Percentiles rank a stretch among this genome's conserved stretches.
These are phyloP conservation scores for Fusarium newnesense DNA, from an alignment of 2,329 filamentous ascomycete genomes.

Conservation along the genomic window DNA sequence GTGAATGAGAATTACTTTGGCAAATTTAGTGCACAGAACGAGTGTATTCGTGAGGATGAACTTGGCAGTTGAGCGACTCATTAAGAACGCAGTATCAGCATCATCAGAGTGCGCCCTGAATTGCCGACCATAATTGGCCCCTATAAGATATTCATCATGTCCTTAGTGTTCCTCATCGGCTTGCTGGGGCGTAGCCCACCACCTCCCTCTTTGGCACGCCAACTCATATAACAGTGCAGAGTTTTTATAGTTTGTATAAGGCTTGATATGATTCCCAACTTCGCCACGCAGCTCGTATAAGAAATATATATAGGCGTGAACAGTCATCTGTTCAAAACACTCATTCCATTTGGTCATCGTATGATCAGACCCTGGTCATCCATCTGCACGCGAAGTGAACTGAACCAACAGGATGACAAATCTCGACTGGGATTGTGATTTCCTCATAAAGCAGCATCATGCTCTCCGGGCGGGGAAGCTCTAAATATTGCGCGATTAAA, in stretches of 20 bases:
- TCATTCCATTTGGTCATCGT: background rate
- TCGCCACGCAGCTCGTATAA: too few relatives aligned
- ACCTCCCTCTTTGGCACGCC: too few relatives aligned
- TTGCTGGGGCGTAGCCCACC: too few relatives aligned
- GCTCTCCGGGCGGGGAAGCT: background rate
- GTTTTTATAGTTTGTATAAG: too few relatives aligned
- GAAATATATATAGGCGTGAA: too few relatives aligned
- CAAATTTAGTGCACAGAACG: too few relatives aligned
- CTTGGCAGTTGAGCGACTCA: too few relatives aligned
- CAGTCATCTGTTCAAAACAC: too few relatives aligned
- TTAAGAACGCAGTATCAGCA: rapidly evolving
- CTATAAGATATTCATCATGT: background rate
- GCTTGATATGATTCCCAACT: too few relatives aligned
- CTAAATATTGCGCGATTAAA: background rate
- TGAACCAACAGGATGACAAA: slow-evolving; percentile 12
- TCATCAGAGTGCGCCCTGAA: background rate
- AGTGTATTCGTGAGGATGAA: background rate
- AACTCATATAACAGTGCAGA: too few relatives aligned
- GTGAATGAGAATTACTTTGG: background rate
- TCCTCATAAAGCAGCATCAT: background rate
- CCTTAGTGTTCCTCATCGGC: too few relatives aligned
- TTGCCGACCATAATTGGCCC: rapidly evolving
- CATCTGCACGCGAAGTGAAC: background rate
- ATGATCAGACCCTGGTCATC: slow-evolving; percentile 6
- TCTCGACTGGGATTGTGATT: background rate